Base-by-base conservation (phyloP, 2,329 filamentous ascomycete species). In the Grosmannia huntii region DNA sequence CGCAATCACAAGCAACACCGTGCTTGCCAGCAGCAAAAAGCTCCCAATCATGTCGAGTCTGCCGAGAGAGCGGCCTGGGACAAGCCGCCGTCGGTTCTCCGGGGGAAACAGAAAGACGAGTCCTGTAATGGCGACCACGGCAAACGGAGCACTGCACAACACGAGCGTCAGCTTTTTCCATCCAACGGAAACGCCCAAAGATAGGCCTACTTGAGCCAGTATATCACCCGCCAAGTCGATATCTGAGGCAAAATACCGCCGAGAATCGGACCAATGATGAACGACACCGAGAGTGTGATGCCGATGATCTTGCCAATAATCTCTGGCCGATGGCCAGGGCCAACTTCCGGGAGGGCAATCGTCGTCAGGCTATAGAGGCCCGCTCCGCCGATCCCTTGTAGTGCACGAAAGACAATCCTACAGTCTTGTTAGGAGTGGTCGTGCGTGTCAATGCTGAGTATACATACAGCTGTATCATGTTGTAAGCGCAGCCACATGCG, bases 291-390 rank as follows among this genome's bases (percentile, higher is more conserved):
- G 5, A 83, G 73, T 2, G 79, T 82, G 38, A 76, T 71, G 7
- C 80, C 80, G 16, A 83, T 72, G 64, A 81, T 70, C 28, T 76
- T 77, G 2, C 80, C 78, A 49, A 83, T 76, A 19, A 82, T 65
- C 56, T 76, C 76, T 3, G 79, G 79, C 9, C 73, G 75, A 62
- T 79, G 70, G 3, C 72, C 72, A 14, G 79, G 80, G 0, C 79
- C 78, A 55, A 83, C 72, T 61, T 83, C 80, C 31, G 82, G 73
- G 1, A 84, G 71, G 14, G 76, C 75, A 56, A 82, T 78, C 59
- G 84, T 79, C 1, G 79, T 77, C 49, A 84, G 68, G 61, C 79
- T 82, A 66, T 84, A 85, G 27, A 85, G 69, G 0, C 82, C 82
- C 10, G 82, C 81, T 2, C 79, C 82, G 0, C 82, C 82, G 50